Conservation (phyloP, 495 filamentous ascomycete genomes). For the Bombardia bombarda region DNA sequence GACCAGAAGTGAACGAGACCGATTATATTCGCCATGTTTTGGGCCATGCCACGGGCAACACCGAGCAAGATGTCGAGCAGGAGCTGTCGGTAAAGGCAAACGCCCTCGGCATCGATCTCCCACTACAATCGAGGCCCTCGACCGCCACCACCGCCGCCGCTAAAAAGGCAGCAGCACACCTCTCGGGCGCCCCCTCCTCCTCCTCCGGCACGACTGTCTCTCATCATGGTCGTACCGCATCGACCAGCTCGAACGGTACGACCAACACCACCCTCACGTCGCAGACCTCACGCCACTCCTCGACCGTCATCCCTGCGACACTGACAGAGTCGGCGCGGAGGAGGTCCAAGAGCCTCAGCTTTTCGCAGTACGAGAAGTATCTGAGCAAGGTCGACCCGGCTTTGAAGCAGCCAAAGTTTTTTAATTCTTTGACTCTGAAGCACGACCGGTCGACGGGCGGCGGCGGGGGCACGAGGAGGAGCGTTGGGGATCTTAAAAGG, state of each 20-base stretch:
- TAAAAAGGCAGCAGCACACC: constrained; percentile 7
- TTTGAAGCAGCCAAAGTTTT: constrained; percentile 30
- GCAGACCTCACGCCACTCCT: constrained; percentile 11
- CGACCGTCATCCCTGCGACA: constrained; percentile 14
- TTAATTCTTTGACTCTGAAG: constrained; percentile 11
- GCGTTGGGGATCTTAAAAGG: constrained; percentile 32
- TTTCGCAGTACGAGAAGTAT: constrained; percentile 46
- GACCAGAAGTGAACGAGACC: too few species aligned
- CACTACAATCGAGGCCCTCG: constrained; percentile 5
- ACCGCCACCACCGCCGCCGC: constrained; percentile 3
- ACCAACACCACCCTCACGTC: constrained; percentile 4
- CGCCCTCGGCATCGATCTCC: constrained; percentile 34
- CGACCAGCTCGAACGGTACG: constrained; percentile 12
- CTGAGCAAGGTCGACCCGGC: constrained; percentile 32
- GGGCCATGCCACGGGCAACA: constrained; percentile 21
- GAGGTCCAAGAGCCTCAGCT: constrained; percentile 35
- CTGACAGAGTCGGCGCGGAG: constrained; percentile 20
- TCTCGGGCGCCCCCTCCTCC: constrained; percentile 28
- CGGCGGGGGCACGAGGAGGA: constrained; percentile 29
- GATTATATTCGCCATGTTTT: constrained; percentile 39
- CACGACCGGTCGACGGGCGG: constrained; percentile 19
- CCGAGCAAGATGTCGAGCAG: constrained; percentile 33
- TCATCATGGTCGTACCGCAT: constrained; percentile 12
- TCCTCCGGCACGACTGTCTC: constrained; percentile 25
- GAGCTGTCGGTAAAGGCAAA: constrained; percentile 29